Evolutionary conservation across 108 stramenopile species (phyloP), one percentile per base, ranked within the genome.

Genomic region (Fistulifera pelliculosa): DNA sequence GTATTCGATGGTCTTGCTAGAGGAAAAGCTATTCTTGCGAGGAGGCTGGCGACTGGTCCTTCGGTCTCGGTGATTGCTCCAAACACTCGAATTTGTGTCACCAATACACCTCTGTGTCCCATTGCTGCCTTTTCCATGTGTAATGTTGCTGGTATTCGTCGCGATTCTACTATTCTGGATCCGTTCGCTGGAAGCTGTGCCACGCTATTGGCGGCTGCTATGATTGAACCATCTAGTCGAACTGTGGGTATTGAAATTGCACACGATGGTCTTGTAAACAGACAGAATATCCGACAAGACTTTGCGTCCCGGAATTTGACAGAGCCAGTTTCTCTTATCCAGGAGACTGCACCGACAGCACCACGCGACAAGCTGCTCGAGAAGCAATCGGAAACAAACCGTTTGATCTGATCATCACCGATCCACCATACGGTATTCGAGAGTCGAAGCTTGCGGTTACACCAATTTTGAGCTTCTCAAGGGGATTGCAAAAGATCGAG

Each of bases 221-320:
- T 79, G 64, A 87, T 87, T 52, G 76, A 73, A 47, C 73, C 83
- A 5, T 38, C 54, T 14, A 50, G 57, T 31, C 69, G 64, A 56
- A 73, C 80, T 15, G 82, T 93, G n/a, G 84, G 78, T 6, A 80
- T 93, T 51, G 90, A 93, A 69, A 75, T 93, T 54, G 77, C 82
- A 12, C 75, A 80, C 44, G 44, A 82, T 52, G 76, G 78, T 17
- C 47, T 68, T 16, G 83, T 93, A 27, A 82, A 85, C 56, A 75
- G 85, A 10, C 49, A 74, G 27, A 50, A 89, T 56, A 85, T 93
- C 40, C 47, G 56, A 1, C 42, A 65, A 48, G 91, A 93, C 51
- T 93, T 93, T 76, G 41, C 49, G 5, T 58, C 57, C 7, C 74
- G 91, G 1, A 58, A 69, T 12, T 60, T 93, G 26, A 68, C 64